Percentiles rank a stretch among this genome's conserved stretches.
Conservation (phyloP, 257 asterid species). For the Jasminum sambac region DNA sequence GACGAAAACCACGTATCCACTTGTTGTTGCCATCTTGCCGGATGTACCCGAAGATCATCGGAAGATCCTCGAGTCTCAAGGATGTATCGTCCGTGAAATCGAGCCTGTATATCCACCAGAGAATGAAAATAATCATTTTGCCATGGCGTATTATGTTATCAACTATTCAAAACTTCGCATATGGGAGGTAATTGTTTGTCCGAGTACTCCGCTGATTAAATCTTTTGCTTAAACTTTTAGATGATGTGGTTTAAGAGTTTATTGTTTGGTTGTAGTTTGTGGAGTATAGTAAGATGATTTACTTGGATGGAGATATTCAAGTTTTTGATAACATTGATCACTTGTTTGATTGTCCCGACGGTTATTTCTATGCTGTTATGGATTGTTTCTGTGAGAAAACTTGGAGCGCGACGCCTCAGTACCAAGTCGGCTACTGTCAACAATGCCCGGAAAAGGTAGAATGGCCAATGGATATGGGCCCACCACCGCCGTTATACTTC, state of each 20-base stretch:
- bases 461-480: slow-evolving; percentile 17
- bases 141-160: slow-evolving; percentile 40
- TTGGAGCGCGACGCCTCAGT: slow-evolving; percentile 18
- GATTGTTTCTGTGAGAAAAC: slow-evolving; percentile 30
- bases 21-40: slow-evolving; percentile 35
- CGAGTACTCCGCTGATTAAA: no score
- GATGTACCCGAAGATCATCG: slow-evolving; percentile 42
- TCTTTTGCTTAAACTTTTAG: neutral
- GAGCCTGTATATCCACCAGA: slow-evolving; percentile 36
- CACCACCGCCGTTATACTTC: slow-evolving; percentile 25
- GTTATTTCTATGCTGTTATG: slow-evolving; percentile 25
- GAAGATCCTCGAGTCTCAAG: slow-evolving; percentile 27
- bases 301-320: slow-evolving; percentile 32
- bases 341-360: slow-evolving; percentile 21
- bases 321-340: slow-evolving; percentile 26
- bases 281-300: slow-evolving; percentile 31
- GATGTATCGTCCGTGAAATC: slow-evolving; percentile 36
- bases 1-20: slow-evolving; percentile 26
- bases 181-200: slow-evolving; percentile 33
- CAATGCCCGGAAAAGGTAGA: slow-evolving; percentile 18
- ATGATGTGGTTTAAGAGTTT: neutral
- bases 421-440: slow-evolving; percentile 28
- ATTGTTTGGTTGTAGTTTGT: slow-evolving; percentile 17
- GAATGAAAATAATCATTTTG: slow-evolving; percentile 28
- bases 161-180: slow-evolving; percentile 44